Conservation (phyloP, 768 basidiomycete species). For the Hericium rajendrae region DNA sequence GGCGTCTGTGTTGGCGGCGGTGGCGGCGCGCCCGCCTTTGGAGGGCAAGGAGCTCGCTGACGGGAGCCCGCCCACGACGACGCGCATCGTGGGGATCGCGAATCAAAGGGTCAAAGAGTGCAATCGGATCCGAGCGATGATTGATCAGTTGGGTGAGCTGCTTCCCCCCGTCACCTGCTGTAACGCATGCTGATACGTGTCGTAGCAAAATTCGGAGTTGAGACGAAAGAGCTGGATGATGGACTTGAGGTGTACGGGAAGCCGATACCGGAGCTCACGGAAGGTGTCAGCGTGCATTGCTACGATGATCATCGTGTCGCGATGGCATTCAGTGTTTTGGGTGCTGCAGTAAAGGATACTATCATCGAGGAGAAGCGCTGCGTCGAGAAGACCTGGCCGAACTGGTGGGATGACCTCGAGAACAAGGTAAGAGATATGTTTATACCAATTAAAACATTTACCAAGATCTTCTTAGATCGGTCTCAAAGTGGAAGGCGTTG, state of each 20-base stretch:
- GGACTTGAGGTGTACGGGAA: slow-evolving; percentile 86
- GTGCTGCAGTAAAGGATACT: slow-evolving; percentile 61
- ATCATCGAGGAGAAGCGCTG: slow-evolving; percentile 93
- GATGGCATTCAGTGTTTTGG: slow-evolving; percentile 93
- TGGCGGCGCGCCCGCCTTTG: slow-evolving; percentile 41
- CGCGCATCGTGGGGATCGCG: slow-evolving; percentile 88
- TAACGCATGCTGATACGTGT: neutral
- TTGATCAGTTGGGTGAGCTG: slow-evolving; percentile 77
- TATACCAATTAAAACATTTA: neutral
- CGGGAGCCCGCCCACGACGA: slow-evolving; percentile 31
- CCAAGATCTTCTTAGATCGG: slow-evolving; percentile 55
- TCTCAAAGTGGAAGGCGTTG: slow-evolving; percentile 76
- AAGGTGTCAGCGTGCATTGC: slow-evolving; percentile 81
- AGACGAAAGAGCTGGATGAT: slow-evolving; percentile 86
- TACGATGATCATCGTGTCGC: slow-evolving; percentile 99
- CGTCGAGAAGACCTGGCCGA: slow-evolving; percentile 99
- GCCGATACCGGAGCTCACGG: slow-evolving; percentile 48
- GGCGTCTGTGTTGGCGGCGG: slow-evolving; percentile 85
- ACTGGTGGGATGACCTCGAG: slow-evolving; percentile 98
- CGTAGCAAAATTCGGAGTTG: slow-evolving; percentile 87
- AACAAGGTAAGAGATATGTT: slow-evolving; percentile 60
- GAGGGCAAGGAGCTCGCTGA: slow-evolving; percentile 36
- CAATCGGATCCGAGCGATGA: slow-evolving; percentile 94
- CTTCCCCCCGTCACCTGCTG: neutral
- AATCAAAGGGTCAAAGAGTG: slow-evolving; percentile 99